Base-by-base conservation (phyloP, 768 basidiomycete genomes). In the Ramaria sp. region DNA sequence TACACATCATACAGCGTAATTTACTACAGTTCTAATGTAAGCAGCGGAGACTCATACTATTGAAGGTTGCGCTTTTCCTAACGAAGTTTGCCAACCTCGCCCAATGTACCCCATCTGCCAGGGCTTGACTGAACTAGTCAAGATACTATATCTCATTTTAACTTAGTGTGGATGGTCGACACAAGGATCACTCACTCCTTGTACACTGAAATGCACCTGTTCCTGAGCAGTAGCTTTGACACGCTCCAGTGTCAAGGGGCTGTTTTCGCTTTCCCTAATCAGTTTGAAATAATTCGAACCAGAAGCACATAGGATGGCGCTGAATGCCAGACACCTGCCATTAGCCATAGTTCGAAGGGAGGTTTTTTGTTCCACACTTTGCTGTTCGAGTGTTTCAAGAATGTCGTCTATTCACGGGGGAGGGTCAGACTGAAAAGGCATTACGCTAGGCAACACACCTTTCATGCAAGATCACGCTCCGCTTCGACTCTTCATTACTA, bases 71-170 rank as follows among this genome's bases (percentile, higher is more conserved):
- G 79, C 61, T 82, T 76, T 62, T 91, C 84, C 67, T 89, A 84
- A 4, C 86, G 79, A 44, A 92, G 71, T 60, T 83, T 86, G 38
- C 88, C 87, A 38, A 91, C 89, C 70, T 92, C 89, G 34, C 76
- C 78, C 10, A 92, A 76, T 86, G 81, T 9, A 92, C 88, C 70
- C 92, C 89, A 15, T 78, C 73, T 2, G 89, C 87, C 44, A 92
- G 69, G 1, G 89, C 83, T 65, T 81, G 85, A 66, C 87, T 90
- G 69, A 92, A 92, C 55, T 92, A 86, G 57, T 92, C 85, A 13
- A 92, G 75, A 64, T 92, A 91, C 39, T 28, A 52, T 18, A 36
- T 24, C 15, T n/a, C 10, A n/a, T 12, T 18, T 24, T 22, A 39
- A n/a, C 27, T 9, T 34, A 13, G 13, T 8, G 32, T 34, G 13